Base-by-base conservation (phyloP, 1,139 yeast genomes). In the Pneumocystis sp. region DNA sequence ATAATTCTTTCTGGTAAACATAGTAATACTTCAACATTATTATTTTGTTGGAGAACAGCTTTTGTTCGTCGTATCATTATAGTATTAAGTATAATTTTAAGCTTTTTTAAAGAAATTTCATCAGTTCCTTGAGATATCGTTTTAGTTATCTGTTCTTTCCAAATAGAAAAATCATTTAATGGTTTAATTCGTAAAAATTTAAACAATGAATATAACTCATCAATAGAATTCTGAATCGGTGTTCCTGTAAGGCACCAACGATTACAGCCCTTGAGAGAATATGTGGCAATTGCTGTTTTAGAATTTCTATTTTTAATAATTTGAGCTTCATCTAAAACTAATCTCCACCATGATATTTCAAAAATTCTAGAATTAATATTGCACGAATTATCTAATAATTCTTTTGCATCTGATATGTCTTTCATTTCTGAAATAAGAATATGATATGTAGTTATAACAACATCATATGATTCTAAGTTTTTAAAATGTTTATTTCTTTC, bases 271-370 rank as follows among this genome's bases (percentile, higher is more conserved):
- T 79, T 75, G 31, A 93, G 73, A 44, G 83, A 86, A 57, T 83
- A 84, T 8, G 89, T 81, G 0, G 97, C 87, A 70, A 85, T 86
- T 0, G 96, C 85, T 0, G 96, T 87, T 68, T 86, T 86, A 1
- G 96, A 86, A 62, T 81, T 77, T 71, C 93, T 79, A 73, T 91
- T 91, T 72, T 96, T 80, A 67, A 93, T 93, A 45, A 83, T 87
- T 72, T 93, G 98, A 4, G 95, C 97, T 74, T 93, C 98, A 75
- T 93, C 98, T n/a, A 91, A 74, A 0, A 90, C 81, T 39, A 89
- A 78, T 69, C 97, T 78, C 73, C 80, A 82, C 78, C 80, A 80
- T 70, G 81, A 81, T 19, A 74, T 68, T 1, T 82, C 73, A 72
- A 77, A 89, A 70, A 91, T 86, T 8, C 56, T 31, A 10, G 57